Base-by-base conservation (phyloP, 768 basidiomycete species). In the Lactarius sp. region DNA sequence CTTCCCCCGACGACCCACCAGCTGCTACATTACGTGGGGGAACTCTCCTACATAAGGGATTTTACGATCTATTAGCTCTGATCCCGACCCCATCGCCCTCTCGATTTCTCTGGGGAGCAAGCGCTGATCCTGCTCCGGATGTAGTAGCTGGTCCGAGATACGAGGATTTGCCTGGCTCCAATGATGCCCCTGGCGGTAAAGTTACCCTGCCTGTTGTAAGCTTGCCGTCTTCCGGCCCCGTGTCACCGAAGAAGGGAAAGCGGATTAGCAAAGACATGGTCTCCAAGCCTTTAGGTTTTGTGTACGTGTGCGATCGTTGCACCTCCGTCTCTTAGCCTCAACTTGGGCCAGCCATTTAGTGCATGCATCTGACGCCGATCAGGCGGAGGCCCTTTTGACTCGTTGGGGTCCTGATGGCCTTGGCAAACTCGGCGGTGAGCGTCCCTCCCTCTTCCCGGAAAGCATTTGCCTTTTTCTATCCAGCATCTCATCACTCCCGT, bases 211-310 rank as follows among this genome's bases (percentile, higher is more conserved):
- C n/a, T n/a, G 69, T 71, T 58, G 73, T 72, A 56, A 73, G 78
- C 33, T 65, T 74, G 12, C 71, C 72, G 20, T 69, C 77, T 18
- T 59, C 70, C 10, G 74, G 74, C 52, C 62, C 68, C 46, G 52
- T 68, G 22, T 64, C 61, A 47, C 72, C 68, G 49, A 81, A 80
- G 72, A 87, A 85, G 75, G 80, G 79, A 46, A 83, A 83, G 68
- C 78, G 84, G 68, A 84, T 94, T 70, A 90, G 83, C 77, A 94
- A 94, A 74, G 90, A 92, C 69, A 93, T 93, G 88, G 87, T 95
- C 5, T 91, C 90, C 16, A 83, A 77, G 61, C 93, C 93, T 6
- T 89, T 81, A 22, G 87, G 85, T 68, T 94, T 94, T 73, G 80
- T 90, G 92, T 95, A 79, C 75, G 90, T 84, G 55, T 68, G 62